phyloP scores from a whole-genome alignment of 768 basidiomycete species.

The Tricholoma sp. region DNA sequence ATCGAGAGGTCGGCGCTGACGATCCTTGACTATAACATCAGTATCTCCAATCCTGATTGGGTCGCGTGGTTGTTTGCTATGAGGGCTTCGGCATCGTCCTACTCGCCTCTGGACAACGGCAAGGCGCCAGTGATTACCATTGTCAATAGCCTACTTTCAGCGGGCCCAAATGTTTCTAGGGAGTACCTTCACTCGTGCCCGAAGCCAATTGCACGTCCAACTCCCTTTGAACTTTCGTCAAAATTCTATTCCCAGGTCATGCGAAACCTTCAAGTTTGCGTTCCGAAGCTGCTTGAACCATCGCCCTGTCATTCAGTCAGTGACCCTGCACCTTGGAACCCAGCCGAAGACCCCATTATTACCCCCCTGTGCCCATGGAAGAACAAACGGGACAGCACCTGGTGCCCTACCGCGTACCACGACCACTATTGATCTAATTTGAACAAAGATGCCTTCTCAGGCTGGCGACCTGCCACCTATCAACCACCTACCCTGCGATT shows the following conservation, averaged over 20 bases:
- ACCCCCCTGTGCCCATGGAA: neutral
- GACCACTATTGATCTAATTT: neutral
- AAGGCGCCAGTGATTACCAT: slow-evolving; percentile 1
- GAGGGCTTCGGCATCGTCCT: slow-evolving; percentile 3
- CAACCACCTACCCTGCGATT: neutral
- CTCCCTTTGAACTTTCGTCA: neutral
- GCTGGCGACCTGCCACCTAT: neutral
- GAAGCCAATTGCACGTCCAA: neutral
- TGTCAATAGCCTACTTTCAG: slow-evolving; percentile 1
- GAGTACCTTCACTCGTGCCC: neutral
- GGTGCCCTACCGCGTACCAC: neutral
- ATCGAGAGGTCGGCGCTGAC: slow-evolving; percentile 9
- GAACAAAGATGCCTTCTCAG: neutral
- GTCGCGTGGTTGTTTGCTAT: slow-evolving; percentile 9
- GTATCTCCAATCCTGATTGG: slow-evolving; percentile 12
- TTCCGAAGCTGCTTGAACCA: neutral
- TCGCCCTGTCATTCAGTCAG: neutral
- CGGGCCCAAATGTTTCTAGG: neutral
- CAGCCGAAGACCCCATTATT: slow-evolving; percentile 4
- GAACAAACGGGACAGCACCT: neutral
- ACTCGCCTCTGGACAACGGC: neutral
- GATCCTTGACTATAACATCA: slow-evolving; percentile 13
- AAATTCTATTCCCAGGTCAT: neutral
- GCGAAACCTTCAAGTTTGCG: neutral
- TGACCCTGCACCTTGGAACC: slow-evolving; percentile 11